Conservation (phyloP, 2,329 filamentous ascomycete genomes). For the Metarhizium album region DNA sequence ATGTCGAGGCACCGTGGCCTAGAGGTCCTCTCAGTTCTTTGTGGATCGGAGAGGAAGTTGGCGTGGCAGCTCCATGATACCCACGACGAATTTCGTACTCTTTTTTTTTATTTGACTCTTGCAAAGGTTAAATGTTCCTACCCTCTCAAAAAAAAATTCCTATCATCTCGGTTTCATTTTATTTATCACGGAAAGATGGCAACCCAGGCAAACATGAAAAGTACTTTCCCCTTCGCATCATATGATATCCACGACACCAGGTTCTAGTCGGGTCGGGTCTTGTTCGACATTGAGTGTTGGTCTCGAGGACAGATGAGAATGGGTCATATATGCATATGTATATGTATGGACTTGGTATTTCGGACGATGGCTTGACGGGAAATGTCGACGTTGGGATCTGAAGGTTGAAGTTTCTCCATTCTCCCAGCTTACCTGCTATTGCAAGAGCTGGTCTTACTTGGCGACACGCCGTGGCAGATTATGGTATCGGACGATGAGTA, state of each 20-base stretch:
- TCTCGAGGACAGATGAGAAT: neutral
- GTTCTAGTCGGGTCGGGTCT: neutral
- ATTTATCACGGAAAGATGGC: neutral
- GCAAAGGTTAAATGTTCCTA: conserved; percentile 14
- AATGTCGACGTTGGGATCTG: neutral
- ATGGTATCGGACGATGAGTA: neutral
- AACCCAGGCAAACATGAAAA: conserved; percentile 1
- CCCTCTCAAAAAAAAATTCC: conserved; percentile 7
- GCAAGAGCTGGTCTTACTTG: neutral
- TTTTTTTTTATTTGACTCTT: conserved; percentile 16
- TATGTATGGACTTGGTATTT: neutral
- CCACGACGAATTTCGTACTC: conserved; percentile 23
- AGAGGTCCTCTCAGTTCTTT: conserved; percentile 13
- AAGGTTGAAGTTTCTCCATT: neutral
- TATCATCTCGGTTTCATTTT: neutral
- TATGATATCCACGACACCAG: neutral
- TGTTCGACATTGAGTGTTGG: neutral
- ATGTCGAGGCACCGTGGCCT: conserved; percentile 10
- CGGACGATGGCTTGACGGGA: conserved; percentile 1
- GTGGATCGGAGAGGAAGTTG: conserved; percentile 18
- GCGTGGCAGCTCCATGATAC: conserved; percentile 33
- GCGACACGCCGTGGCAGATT: neutral
- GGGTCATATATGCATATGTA: neutral
- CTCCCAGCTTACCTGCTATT: neutral
- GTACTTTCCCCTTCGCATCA: neutral